phyloP scores from a whole-genome alignment of 2,329 filamentous ascomycete species.

The Aspergillus quadricinctus region DNA sequence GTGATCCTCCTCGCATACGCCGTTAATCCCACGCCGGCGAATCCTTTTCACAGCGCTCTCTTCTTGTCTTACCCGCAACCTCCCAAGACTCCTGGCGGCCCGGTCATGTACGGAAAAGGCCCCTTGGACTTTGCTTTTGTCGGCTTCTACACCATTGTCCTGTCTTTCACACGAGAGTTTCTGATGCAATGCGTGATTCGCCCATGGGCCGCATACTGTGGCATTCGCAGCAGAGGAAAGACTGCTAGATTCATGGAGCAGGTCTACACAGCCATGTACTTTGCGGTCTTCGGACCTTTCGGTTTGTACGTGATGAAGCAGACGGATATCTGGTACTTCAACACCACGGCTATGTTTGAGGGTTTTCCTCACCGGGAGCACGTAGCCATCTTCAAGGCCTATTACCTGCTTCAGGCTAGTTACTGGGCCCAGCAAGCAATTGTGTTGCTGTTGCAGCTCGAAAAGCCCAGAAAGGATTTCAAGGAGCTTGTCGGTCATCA shows the following conservation, averaged over 20 bases:
- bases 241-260: slow-evolving; percentile 95
- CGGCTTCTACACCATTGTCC: slow-evolving; percentile 79
- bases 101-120: slow-evolving; percentile 82
- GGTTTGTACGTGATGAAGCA: slow-evolving; percentile 87
- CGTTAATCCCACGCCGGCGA: slow-evolving; percentile 70
- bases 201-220: slow-evolving; percentile 66
- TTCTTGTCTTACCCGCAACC: slow-evolving; percentile 84
- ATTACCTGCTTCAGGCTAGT: slow-evolving; percentile 88
- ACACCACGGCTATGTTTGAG: slow-evolving; percentile 86
- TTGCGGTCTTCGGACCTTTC: slow-evolving; percentile 72
- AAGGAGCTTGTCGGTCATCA: slow-evolving; percentile 90
- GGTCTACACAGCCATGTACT: slow-evolving; percentile 90
- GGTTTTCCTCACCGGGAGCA: slow-evolving; percentile 79
- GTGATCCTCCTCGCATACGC: slow-evolving; percentile 65
- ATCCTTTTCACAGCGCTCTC: slow-evolving; percentile 74
- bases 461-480: slow-evolving; percentile 93
- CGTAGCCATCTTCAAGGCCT: slow-evolving; percentile 81
- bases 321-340: slow-evolving; percentile 95
- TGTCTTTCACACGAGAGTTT: slow-evolving; percentile 92
- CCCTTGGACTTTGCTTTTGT: slow-evolving; percentile 81
- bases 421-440: slow-evolving; percentile 97
- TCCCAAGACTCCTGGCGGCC: slow-evolving; percentile 43
- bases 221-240: slow-evolving; percentile 69
- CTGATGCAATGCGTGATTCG: slow-evolving; percentile 87
- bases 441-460: slow-evolving; percentile 77